Evolutionary conservation across 202 grass and related monocot genomes (phyloP).

Genomic region (Zoysia matrella): DNA sequence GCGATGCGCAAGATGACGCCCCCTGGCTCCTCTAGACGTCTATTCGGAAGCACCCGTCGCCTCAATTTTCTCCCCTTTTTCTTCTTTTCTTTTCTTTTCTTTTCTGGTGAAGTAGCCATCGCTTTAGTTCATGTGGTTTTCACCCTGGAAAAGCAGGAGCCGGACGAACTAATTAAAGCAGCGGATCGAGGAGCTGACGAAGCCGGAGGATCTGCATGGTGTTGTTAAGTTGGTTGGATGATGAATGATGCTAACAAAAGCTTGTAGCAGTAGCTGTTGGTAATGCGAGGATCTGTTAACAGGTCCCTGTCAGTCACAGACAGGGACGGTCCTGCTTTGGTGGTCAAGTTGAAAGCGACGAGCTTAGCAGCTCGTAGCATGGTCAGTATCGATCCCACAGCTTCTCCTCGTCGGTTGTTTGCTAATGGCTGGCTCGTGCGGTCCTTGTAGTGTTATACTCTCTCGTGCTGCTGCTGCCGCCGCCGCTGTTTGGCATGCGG

Average conservation of each 20-base stretch:
- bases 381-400: background rate
- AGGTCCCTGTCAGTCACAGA: conserved; percentile 37
- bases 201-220: conserved; percentile 29
- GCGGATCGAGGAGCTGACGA: conserved; percentile 8
- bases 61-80: background rate
- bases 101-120: conserved; percentile 33
- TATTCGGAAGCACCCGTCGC: conserved; percentile 33
- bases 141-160: conserved; percentile 1
- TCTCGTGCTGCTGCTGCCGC: background rate
- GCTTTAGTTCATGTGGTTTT: conserved; percentile 53
- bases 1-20: conserved; percentile 21
- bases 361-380: conserved; percentile 30
- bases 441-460: background rate
- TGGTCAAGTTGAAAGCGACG: conserved; percentile 42
- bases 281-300: conserved; percentile 55
- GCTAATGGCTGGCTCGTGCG: background rate
- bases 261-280: conserved; percentile 23
- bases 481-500: background rate
- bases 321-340: conserved; percentile 37
- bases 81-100: background rate
- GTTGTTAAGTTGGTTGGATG: background rate
- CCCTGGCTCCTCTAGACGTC: background rate
- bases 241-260: conserved; percentile 7
- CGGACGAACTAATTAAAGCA: background rate
- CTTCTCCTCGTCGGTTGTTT: background rate